These are phyloP conservation scores for Alternaria burnsii DNA, from an alignment of 2,329 filamentous ascomycete species.

Conservation along the genomic window DNA sequence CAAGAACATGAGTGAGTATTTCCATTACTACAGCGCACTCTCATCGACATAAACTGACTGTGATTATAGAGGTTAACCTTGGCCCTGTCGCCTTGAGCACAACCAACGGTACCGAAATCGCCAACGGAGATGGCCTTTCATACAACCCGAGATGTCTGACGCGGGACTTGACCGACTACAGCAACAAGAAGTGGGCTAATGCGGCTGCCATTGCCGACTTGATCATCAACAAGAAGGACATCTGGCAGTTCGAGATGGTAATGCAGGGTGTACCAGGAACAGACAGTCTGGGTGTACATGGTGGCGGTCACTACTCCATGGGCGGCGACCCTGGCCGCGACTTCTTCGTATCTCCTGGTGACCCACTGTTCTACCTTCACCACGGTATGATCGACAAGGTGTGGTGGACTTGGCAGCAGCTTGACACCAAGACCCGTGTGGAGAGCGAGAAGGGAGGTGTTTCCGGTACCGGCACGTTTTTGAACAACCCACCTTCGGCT, in stretches of 20 bases:
- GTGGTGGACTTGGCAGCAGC: constrained; percentile 54
- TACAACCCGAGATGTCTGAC: constrained; percentile 41
- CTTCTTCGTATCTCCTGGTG: constrained; percentile 38
- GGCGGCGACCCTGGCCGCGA: constrained; percentile 53
- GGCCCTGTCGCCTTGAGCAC: constrained; percentile 24
- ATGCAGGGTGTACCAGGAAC: constrained; percentile 42
- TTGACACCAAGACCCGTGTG: constrained; percentile 50
- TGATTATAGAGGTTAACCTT: constrained; percentile 21
- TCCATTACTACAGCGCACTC: no score
- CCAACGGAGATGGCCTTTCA: constrained; percentile 29
- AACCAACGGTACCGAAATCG: constrained; percentile 33
- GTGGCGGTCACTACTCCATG: constrained; percentile 54
- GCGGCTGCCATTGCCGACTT: constrained; percentile 32
- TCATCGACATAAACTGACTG: no score
- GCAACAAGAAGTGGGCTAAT: constrained; percentile 35
- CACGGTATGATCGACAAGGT: constrained; percentile 56
- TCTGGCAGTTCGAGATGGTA: constrained; percentile 40
- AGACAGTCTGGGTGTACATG: constrained; percentile 41
- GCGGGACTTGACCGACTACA: constrained; percentile 34
- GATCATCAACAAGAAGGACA: constrained; percentile 33
- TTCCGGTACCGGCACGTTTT: constrained; percentile 56
- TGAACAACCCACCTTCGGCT: constrained; percentile 53
- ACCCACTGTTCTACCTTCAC: constrained; percentile 58
- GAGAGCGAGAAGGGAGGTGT: constrained; percentile 36
- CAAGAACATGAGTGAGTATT: constrained; percentile 46